phyloP scores from a whole-genome alignment of 2,329 filamentous ascomycete genomes.

The Diaporthe citriasiana region DNA sequence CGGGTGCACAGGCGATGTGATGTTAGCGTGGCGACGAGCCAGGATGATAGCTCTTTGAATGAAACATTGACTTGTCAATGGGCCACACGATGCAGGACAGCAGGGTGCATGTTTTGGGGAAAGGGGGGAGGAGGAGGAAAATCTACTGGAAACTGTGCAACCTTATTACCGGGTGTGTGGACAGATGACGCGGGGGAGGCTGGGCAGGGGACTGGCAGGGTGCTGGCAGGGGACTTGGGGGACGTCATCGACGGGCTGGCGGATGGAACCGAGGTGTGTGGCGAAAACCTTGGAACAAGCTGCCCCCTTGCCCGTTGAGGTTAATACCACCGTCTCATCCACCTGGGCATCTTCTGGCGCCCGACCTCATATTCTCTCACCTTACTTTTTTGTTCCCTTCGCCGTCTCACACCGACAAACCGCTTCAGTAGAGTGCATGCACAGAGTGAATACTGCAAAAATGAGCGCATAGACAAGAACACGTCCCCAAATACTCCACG shows the following conservation, averaged over 20 bases:
- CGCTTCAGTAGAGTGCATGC: neutral
- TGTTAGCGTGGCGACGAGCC: constrained; percentile 20
- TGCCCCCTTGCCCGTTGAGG: constrained; percentile 23
- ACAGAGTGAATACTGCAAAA: neutral
- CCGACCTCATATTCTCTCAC: constrained; percentile 4
- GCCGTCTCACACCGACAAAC: neutral
- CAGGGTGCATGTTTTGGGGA: neutral
- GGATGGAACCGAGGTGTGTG: constrained; percentile 29
- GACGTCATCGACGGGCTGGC: constrained; percentile 31
- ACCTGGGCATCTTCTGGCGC: constrained; percentile 16
- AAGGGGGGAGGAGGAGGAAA: neutral
- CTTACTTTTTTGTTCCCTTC: neutral
- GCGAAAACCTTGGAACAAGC: constrained; percentile 28
- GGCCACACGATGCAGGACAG: neutral
- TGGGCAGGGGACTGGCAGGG: no score
- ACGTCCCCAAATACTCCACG: neutral
- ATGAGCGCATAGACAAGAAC: constrained; percentile 4
- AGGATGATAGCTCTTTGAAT: constrained; percentile 9
- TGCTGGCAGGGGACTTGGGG: constrained; percentile 17
- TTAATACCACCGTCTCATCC: constrained; percentile 29
- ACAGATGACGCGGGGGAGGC: constrained; percentile 15
- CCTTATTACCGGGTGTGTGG: constrained; percentile 23
- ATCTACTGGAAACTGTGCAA: constrained; percentile 11
- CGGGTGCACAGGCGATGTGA: constrained; percentile 24
- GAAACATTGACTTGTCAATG: constrained; percentile 30